These are phyloP conservation scores for Eragrostis curvula DNA, from an alignment of 176 grass and related monocot species.

Conservation along the genomic window DNA sequence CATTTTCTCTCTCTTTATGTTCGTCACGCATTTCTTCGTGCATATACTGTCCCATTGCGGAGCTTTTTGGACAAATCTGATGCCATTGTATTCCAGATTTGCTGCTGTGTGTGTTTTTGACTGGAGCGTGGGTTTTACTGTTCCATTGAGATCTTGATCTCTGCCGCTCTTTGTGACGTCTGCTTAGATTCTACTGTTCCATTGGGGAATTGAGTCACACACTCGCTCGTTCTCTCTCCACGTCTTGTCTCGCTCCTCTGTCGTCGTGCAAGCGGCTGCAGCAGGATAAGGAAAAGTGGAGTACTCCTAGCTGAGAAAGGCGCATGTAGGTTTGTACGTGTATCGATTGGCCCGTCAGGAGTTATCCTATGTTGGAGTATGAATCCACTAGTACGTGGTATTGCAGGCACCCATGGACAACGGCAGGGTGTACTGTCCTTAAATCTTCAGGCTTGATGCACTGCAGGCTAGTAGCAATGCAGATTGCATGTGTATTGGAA, in stretches of 20 bases:
- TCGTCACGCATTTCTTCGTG: neutral
- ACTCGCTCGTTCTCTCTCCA: constrained; percentile 4
- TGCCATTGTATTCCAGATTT: neutral
- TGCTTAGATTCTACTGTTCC: constrained; percentile 48
- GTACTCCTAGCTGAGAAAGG: neutral
- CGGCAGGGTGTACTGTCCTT: neutral
- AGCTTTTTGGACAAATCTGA: neutral
- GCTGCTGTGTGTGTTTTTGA: neutral
- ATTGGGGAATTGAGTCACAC: constrained; percentile 28
- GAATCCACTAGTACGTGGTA: neutral
- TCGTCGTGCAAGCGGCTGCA: constrained; percentile 15
- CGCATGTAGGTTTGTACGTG: neutral
- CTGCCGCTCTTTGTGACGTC: neutral
- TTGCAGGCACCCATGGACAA: neutral
- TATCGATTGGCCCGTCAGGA: constrained; percentile 33
- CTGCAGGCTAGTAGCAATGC: neutral
- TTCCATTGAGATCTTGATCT: constrained; percentile 33
- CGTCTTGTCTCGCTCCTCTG: constrained; percentile 36
- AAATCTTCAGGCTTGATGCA: neutral
- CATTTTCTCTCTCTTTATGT: neutral
- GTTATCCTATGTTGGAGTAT: constrained; percentile 31
- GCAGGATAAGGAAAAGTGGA: constrained; percentile 9
- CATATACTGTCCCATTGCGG: neutral
- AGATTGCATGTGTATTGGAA: neutral
- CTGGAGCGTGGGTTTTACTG: constrained; percentile 28